These are phyloP conservation scores for Pseudocercospora macadamiae DNA, from an alignment of 2,329 filamentous ascomycete genomes.

Conservation along the genomic window DNA sequence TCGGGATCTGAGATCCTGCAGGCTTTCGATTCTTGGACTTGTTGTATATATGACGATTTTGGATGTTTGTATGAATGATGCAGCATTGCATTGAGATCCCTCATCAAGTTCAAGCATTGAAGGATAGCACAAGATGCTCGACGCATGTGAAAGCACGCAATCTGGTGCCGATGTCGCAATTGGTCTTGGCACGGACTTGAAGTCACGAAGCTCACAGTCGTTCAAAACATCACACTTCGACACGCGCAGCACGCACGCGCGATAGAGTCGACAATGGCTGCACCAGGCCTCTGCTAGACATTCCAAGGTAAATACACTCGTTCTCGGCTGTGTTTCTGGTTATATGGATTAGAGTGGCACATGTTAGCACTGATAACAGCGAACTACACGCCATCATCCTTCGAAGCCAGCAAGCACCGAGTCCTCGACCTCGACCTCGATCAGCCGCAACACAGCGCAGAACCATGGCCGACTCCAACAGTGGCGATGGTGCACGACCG, in stretches of 20 bases:
- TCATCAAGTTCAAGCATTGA: too few species aligned
- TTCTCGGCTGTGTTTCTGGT: neutral
- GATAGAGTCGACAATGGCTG: neutral
- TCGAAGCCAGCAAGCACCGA: neutral
- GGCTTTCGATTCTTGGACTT: neutral
- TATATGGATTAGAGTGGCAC: neutral
- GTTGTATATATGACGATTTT: conserved; percentile 7
- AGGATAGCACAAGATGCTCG: too few species aligned
- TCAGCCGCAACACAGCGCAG: neutral
- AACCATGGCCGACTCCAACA: conserved; percentile 13
- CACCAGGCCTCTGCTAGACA: neutral
- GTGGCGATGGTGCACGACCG: conserved; percentile 7
- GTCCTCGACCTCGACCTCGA: neutral
- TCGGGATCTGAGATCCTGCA: neutral
- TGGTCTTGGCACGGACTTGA: too few species aligned
- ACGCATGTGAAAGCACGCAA: too few species aligned
- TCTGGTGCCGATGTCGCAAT: too few species aligned
- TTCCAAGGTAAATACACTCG: neutral
- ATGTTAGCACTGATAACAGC: neutral
- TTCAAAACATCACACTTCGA: neutral
- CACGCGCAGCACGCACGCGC: neutral
- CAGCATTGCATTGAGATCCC: neutral
- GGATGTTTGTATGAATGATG: neutral
- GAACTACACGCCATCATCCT: neutral
- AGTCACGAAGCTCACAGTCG: too few species aligned